Conservation (phyloP, 768 basidiomycete genomes). For the Naganishia vaughanmartiniae region DNA sequence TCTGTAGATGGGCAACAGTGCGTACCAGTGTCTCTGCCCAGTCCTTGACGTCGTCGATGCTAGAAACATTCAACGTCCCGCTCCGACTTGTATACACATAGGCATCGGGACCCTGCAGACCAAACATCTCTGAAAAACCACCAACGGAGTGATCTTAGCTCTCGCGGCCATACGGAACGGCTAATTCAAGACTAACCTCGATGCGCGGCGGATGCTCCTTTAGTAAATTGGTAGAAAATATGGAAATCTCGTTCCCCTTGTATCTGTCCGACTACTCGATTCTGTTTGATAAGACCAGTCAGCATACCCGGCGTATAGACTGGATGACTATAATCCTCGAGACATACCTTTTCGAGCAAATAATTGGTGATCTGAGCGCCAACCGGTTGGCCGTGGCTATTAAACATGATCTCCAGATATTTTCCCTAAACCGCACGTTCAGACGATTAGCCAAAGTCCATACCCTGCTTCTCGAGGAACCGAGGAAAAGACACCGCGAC, state of each 20-base stretch:
- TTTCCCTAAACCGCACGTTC: constrained; percentile 84
- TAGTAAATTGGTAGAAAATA: constrained; percentile 99
- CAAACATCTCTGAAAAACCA: constrained; percentile 71
- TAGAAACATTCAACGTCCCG: constrained; percentile 84
- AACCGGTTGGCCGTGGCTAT: constrained; percentile 82
- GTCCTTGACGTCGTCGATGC: constrained; percentile 84
- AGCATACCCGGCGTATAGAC: neutral
- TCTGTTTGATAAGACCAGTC: constrained; percentile 36
- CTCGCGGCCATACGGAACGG: neutral
- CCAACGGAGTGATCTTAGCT: neutral
- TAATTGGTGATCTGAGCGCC: constrained; percentile 99
- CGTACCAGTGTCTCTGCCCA: constrained; percentile 83
- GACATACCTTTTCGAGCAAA: constrained; percentile 86
- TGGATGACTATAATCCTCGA: no score
- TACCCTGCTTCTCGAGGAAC: neutral
- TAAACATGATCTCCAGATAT: constrained; percentile 99
- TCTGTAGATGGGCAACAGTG: constrained; percentile 13
- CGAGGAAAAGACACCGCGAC: constrained; percentile 26
- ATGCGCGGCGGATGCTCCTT: constrained; percentile 83
- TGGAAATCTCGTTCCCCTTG: constrained; percentile 96
- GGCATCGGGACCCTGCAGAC: constrained; percentile 90
- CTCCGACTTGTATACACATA: constrained; percentile 91
- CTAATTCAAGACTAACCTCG: constrained; percentile 61
- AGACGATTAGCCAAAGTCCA: constrained; percentile 16
- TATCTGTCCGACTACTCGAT: constrained; percentile 84